Evolutionary conservation across 176 grass and related monocot species (phyloP).

Genomic region (Urochloa ruziziensis): DNA sequence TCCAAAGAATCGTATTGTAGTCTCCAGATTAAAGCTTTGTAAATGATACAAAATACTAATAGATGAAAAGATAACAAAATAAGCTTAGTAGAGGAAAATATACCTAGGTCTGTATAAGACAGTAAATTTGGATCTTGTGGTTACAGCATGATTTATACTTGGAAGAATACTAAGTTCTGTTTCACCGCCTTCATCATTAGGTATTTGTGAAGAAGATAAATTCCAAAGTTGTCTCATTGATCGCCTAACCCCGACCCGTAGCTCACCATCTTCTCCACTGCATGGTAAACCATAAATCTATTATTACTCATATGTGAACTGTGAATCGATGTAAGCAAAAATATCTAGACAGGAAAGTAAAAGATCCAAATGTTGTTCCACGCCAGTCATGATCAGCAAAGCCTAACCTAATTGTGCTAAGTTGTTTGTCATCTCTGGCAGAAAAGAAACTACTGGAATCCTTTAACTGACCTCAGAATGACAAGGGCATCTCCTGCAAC

Average conservation of each 20-base stretch:
- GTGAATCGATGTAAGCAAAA: neutral
- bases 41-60: neutral
- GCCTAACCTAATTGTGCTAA: too few species aligned
- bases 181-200: neutral
- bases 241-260: neutral
- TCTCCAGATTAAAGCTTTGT: too few species aligned
- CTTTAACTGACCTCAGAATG: conserved; percentile 10
- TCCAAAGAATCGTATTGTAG: too few species aligned
- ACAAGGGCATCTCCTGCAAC: neutral
- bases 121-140: conserved; percentile 1
- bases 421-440: neutral
- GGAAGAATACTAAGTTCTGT: neutral
- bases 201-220: neutral
- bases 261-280: neutral
- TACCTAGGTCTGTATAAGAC: neutral
- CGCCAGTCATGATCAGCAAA: too few species aligned
- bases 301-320: neutral
- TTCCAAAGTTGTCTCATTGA: neutral
- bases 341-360: neutral
- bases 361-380: too few species aligned
- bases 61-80: neutral
- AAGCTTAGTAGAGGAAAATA: neutral
- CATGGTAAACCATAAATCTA: neutral
- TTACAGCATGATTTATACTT: conserved; percentile 2
- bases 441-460: neutral